phyloP scores from a whole-genome alignment of 2,329 filamentous ascomycete genomes.

The Alternaria viburni region DNA sequence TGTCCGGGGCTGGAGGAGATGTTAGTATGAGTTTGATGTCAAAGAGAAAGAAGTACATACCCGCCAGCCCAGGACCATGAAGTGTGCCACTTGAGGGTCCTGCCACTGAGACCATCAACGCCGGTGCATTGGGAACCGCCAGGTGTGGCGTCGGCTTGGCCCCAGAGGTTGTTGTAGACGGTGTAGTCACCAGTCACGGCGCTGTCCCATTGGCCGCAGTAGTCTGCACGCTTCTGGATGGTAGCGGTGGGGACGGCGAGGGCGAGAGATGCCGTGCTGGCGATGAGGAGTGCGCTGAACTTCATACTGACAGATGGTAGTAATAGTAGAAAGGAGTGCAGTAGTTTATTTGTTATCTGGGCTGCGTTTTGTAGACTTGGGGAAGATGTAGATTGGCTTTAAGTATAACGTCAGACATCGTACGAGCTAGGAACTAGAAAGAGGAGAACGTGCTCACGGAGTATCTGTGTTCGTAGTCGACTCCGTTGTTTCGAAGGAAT shows the following conservation, averaged over 20 bases:
- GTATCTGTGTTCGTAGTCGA: conserved; percentile 5
- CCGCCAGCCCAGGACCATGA: conserved; percentile 53
- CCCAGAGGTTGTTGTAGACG: conserved; percentile 56
- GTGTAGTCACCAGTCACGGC: conserved; percentile 37
- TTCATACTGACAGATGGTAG: conserved; percentile 30
- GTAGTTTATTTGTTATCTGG: neutral
- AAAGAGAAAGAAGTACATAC: conserved; percentile 26
- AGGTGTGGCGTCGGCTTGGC: conserved; percentile 46
- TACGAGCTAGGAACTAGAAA: conserved; percentile 8
- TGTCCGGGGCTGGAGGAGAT: conserved; percentile 25
- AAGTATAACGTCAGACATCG: conserved; percentile 15
- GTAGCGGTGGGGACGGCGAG: conserved; percentile 36
- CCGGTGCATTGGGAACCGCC: conserved; percentile 57
- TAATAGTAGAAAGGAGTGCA: neutral
- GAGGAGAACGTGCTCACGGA: conserved; percentile 13
- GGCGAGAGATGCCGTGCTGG: conserved; percentile 37
- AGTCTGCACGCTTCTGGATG: conserved; percentile 41
- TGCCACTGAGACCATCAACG: conserved; percentile 48
- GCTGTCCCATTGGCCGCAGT: conserved; percentile 42
- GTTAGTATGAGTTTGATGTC: conserved; percentile 2
- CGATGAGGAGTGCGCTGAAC: conserved; percentile 30
- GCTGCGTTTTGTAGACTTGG: neutral
- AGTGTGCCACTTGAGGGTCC: conserved; percentile 53
- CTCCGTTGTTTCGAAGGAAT: conserved; percentile 4
- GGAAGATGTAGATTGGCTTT: conserved; percentile 1